Percentiles rank a stretch among this genome's conserved stretches.
Evolutionary conservation across 805 yeast species (phyloP).

Genomic region (Teunomyces funiuensis): DNA sequence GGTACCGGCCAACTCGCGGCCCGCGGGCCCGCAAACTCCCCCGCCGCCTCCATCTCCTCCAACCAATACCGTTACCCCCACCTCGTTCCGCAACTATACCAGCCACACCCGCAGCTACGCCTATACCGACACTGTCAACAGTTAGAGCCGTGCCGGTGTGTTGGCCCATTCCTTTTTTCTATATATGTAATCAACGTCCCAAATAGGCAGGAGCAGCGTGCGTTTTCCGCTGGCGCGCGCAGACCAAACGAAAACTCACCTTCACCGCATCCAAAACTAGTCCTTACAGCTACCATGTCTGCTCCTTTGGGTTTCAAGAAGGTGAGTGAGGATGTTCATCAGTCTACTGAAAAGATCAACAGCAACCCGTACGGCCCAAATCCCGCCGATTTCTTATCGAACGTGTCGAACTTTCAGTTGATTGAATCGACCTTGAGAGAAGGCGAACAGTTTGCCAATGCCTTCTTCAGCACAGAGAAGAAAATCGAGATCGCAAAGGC

Average conservation of each 20-base stretch:
- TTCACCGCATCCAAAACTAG: neutral
- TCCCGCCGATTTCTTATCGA: slow-evolving; percentile 88
- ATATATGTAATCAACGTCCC: too few relatives aligned
- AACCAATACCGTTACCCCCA: too few relatives aligned
- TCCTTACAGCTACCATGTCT: slow-evolving; percentile 18
- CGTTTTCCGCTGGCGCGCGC: too few relatives aligned
- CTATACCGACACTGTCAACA: too few relatives aligned
- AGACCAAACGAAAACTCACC: neutral
- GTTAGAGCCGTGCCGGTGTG: too few relatives aligned
- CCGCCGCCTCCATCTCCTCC: too few relatives aligned
- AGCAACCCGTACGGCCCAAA: slow-evolving; percentile 91
- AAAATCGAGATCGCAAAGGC: slow-evolving; percentile 97
- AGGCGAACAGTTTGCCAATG: slow-evolving; percentile 98
- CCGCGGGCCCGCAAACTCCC: neutral
- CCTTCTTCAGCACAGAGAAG: slow-evolving; percentile 91
- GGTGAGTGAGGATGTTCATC: slow-evolving; percentile 35
- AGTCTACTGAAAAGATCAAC: slow-evolving; percentile 18
- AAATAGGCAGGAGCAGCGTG: too few relatives aligned
- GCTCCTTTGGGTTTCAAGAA: slow-evolving; percentile 35
- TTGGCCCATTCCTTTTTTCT: too few relatives aligned
- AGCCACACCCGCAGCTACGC: too few relatives aligned
- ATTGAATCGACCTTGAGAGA: slow-evolving; percentile 96
- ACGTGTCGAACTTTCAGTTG: slow-evolving; percentile 83
- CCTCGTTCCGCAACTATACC: too few relatives aligned
- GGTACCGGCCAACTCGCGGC: neutral